Percentiles rank a stretch among this genome's conserved stretches.
Evolutionary conservation across 2,329 filamentous ascomycete species (phyloP).

Genomic region (Scytalidium lignicola): DNA sequence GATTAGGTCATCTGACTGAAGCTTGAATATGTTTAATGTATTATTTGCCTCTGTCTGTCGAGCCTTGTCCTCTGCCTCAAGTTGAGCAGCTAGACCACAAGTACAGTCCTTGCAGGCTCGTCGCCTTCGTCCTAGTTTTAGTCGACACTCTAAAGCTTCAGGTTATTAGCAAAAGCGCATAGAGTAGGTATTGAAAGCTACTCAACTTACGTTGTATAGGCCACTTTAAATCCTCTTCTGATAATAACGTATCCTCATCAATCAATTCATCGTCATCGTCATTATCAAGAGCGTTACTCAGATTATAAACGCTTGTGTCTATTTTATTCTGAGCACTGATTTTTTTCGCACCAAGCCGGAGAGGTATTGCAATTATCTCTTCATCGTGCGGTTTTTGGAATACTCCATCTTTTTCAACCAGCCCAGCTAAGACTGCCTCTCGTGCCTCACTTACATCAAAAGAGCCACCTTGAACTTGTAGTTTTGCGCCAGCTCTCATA

Average conservation of each 20-base stretch:
- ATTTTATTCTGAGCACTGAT: slow-evolving; percentile 43
- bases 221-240: slow-evolving; percentile 74
- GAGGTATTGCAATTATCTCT: slow-evolving; percentile 27
- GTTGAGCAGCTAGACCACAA: slow-evolving; percentile 80
- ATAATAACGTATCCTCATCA: slow-evolving; percentile 83
- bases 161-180: slow-evolving; percentile 5
- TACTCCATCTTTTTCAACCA: slow-evolving; percentile 57
- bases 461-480: slow-evolving; percentile 64
- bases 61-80: slow-evolving; percentile 78
- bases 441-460: slow-evolving; percentile 53
- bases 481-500: slow-evolving; percentile 62
- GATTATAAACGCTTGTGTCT: slow-evolving; percentile 30
- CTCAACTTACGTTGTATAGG: slow-evolving; percentile 70
- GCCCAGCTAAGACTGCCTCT: slow-evolving; percentile 81
- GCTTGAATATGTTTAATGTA: slow-evolving; percentile 60
- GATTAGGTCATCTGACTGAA: slow-evolving; percentile 71
- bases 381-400: neutral
- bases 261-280: slow-evolving; percentile 77
- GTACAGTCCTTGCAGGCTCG: slow-evolving; percentile 98
- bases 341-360: slow-evolving; percentile 54
- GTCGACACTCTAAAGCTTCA: slow-evolving; percentile 76
- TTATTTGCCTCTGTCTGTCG: slow-evolving; percentile 61
- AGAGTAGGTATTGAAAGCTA: neutral
- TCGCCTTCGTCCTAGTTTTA: slow-evolving; percentile 81
- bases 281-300: slow-evolving; percentile 32